A percentile compares a stretch with the other conserved stretches of the same genome.
Evolutionary conservation across 352 stramenopile genomes (phyloP).

Genomic region (Pythium angustatum): DNA sequence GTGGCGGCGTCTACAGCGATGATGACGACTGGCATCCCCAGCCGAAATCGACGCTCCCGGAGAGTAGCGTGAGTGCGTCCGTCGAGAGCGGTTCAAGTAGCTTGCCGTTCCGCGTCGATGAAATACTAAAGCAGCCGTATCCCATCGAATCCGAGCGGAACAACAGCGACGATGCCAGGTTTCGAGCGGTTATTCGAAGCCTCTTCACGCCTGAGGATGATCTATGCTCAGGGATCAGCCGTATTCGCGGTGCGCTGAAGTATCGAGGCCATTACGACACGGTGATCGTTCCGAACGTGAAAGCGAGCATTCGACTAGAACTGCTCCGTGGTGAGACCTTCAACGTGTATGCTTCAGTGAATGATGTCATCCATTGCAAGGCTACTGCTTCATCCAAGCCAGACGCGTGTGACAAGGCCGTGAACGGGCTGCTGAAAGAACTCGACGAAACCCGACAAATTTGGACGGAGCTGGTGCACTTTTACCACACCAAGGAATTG

Average conservation of each 20-base stretch:
- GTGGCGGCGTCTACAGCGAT: slow-evolving; percentile 32
- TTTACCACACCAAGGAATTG: slow-evolving; percentile 68
- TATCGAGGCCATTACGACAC: slow-evolving; percentile 51
- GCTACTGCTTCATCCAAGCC: slow-evolving; percentile 42
- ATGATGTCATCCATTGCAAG: slow-evolving; percentile 61
- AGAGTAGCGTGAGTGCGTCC: no score
- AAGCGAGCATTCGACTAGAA: slow-evolving; percentile 66
- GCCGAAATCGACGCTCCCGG: no score
- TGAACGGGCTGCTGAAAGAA: slow-evolving; percentile 57
- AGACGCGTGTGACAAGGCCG: slow-evolving; percentile 64
- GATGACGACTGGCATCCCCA: slow-evolving; percentile 27
- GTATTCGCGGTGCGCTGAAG: slow-evolving; percentile 58
- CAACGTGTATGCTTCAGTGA: slow-evolving; percentile 64
- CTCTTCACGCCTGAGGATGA: slow-evolving; percentile 70
- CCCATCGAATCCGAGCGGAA: slow-evolving; percentile 46
- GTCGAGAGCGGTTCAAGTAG: slow-evolving; percentile 7
- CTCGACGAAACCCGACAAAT: slow-evolving; percentile 50
- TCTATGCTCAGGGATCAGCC: slow-evolving; percentile 58
- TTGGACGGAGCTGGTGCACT: slow-evolving; percentile 74
- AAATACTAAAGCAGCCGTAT: slow-evolving; percentile 46
- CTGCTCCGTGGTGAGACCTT: slow-evolving; percentile 55
- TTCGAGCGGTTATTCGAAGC: slow-evolving; percentile 72
- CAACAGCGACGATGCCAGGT: slow-evolving; percentile 49
- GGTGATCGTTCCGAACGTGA: slow-evolving; percentile 64
- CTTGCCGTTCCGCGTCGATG: slow-evolving; percentile 27